phyloP scores from a whole-genome alignment of 179 eudicot species.

The Sideroxylon spinosum region DNA sequence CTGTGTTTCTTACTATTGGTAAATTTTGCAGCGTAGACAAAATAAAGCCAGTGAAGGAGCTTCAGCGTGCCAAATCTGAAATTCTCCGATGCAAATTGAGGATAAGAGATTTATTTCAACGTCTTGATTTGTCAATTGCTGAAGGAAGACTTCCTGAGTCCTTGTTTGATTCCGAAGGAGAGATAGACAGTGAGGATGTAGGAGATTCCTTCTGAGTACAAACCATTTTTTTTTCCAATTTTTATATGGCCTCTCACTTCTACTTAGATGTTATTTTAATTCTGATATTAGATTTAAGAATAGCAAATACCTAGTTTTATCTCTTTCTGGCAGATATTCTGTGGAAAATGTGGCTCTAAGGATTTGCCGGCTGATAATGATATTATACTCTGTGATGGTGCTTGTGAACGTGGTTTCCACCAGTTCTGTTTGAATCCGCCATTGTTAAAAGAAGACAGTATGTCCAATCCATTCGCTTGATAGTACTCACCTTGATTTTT shows the following conservation, averaged over 20 bases:
- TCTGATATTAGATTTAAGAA: not conserved
- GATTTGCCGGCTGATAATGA: constrained; percentile 65
- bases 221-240: not conserved
- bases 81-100: constrained; percentile 69
- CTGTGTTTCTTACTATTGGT: not conserved
- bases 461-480: constrained; percentile 18
- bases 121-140: constrained; percentile 53
- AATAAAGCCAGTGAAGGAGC: constrained; percentile 92
- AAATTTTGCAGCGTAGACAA: constrained; percentile 76
- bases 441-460: constrained; percentile 81
- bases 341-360: constrained; percentile 87
- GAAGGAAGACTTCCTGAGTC: constrained; percentile 78
- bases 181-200: constrained; percentile 98
- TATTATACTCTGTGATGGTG: constrained; percentile 92
- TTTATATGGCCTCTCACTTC: not conserved
- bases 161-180: constrained; percentile 76
- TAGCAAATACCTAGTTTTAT: not conserved
- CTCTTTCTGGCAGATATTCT: constrained; percentile 65
- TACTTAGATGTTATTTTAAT: constrained; percentile 1
- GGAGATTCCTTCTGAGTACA: constrained; percentile 19
- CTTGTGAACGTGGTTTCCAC: constrained; percentile 96
- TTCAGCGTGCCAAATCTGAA: constrained; percentile 81
- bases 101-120: constrained; percentile 79
- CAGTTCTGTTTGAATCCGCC: constrained; percentile 95
- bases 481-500: constrained; percentile 13